Evolutionary conservation across 345 rosid genomes (phyloP).

Genomic region (Sapria himalayana): DNA sequence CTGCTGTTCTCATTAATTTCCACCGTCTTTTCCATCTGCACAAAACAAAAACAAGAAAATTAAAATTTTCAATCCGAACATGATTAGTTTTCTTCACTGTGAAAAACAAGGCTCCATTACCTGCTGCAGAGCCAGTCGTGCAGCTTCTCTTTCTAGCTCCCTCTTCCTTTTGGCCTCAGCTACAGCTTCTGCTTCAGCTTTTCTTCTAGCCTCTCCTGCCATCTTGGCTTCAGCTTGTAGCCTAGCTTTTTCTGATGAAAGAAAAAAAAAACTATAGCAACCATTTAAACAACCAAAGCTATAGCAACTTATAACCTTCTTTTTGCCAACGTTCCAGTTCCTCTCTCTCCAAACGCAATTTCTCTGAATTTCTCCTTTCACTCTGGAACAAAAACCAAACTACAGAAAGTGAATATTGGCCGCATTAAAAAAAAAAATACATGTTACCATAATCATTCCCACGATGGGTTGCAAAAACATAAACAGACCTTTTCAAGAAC

Average conservation of each 20-base stretch:
- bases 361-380: slow-evolving; percentile 64
- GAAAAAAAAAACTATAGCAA: neutral
- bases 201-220: slow-evolving; percentile 58
- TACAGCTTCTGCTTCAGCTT: slow-evolving; percentile 59
- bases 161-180: slow-evolving; percentile 57
- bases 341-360: slow-evolving; percentile 49
- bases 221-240: slow-evolving; percentile 73
- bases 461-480: neutral
- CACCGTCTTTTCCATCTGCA: slow-evolving; percentile 91
- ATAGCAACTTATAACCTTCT: slow-evolving; percentile 33
- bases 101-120: slow-evolving; percentile 12
- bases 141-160: slow-evolving; percentile 76
- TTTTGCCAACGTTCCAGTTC: slow-evolving; percentile 52
- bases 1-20: slow-evolving; percentile 61
- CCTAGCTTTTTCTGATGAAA: slow-evolving; percentile 46
- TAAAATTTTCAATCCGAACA: neutral
- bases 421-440: neutral
- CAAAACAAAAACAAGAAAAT: slow-evolving; percentile 1
- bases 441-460: too few species aligned
- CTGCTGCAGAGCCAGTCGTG: slow-evolving; percentile 64
- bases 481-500: slow-evolving; percentile 54
- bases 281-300: neutral
- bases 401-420: slow-evolving; percentile 1
- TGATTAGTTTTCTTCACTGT: neutral
- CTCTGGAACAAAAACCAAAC: slow-evolving; percentile 22